Evolutionary conservation across 2,329 filamentous ascomycete genomes (phyloP), one percentile per base, ranked within the genome.

Genomic region (Tolypocladium pustulatum): DNA sequence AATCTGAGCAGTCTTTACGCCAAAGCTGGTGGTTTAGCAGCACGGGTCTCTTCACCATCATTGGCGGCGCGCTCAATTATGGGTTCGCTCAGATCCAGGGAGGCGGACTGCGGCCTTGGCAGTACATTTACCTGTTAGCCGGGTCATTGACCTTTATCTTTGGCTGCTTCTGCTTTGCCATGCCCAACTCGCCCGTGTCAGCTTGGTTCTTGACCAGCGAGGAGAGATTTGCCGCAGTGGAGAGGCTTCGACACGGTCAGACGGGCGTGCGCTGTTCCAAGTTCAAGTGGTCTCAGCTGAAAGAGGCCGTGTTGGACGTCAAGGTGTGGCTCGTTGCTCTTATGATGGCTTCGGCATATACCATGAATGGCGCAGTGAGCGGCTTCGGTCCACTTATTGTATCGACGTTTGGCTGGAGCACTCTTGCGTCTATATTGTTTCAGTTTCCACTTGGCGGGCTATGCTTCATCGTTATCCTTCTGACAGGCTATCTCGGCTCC

Each of bases 341-440:
- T 32, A 88, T 88, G 78, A 89, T 89, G 85, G 83, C 82, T 1
- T 82, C 84, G 0, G 85, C 85, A 61, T 88, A 89, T 65, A 88
- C 85, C 0, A 81, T 89, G 61, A 90, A 90, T 65, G 87, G 87
- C 12, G 87, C 86, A 8, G 83, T 90, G 13, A 82, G 79, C 40
- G 86, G 86, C 1, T 90, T 90, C 66, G 87, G 87, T 0, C 86
- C 87, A 0, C 73, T 90, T 1, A 90, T 90, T 60, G 86, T 90
- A 1, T 84, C 80, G 1, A 89, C 86, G 0, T 90, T 90, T 66
- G 86, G 86, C 58, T 89, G 81, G 72, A 78, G 77, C 27, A 78
- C 81, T 0, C 77, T 87, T 0, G 77, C 87, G 37, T 81, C 85
- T 0, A 89, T 91, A 60, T 76, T 91, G 0, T 85, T 88, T 67